Percentiles rank a stretch among this genome's conserved stretches.
These are phyloP conservation scores for Collybia mongolica DNA, from an alignment of 768 basidiomycete species.

Conservation along the genomic window DNA sequence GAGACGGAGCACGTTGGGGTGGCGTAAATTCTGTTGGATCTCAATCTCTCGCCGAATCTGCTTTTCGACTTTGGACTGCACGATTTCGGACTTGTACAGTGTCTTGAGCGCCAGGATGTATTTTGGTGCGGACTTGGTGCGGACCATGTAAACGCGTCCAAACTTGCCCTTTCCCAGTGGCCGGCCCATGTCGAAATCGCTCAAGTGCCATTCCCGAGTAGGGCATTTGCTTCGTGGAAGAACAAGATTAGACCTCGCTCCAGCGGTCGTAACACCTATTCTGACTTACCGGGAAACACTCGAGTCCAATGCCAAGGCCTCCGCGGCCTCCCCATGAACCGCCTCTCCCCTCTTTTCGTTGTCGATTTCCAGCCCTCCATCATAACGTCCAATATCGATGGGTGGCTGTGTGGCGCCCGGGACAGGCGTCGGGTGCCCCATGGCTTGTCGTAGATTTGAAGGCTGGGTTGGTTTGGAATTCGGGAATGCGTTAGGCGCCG, in stretches of 20 bases:
- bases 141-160: constrained; percentile 97
- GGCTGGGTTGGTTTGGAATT: constrained; percentile 35
- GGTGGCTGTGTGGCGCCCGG: constrained; percentile 27
- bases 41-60: constrained; percentile 98
- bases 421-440: constrained; percentile 17
- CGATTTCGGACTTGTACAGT: constrained; percentile 94
- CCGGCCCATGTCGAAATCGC: constrained; percentile 90
- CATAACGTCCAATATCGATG: constrained; percentile 87
- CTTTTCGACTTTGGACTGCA: constrained; percentile 90
- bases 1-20: constrained; percentile 90
- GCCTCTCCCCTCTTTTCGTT: constrained; percentile 76
- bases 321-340: constrained; percentile 76
- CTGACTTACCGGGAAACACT: constrained; percentile 60
- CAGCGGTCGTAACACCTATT: not conserved
- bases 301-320: constrained; percentile 83
- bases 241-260: not conserved
- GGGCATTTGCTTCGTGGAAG: constrained; percentile 50
- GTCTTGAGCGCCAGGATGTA: constrained; percentile 98
- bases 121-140: constrained; percentile 83
- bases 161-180: constrained; percentile 99
- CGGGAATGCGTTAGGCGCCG: constrained; percentile 57
- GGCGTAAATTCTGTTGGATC: constrained; percentile 94
- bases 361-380: constrained; percentile 94
- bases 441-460: constrained; percentile 37
- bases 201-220: constrained; percentile 82